A percentile compares a stretch with the other conserved stretches of the same genome.
These are phyloP conservation scores for Dictyostelium purpureum DNA, from an alignment of 78 protist genomes.

Conservation along the genomic window DNA sequence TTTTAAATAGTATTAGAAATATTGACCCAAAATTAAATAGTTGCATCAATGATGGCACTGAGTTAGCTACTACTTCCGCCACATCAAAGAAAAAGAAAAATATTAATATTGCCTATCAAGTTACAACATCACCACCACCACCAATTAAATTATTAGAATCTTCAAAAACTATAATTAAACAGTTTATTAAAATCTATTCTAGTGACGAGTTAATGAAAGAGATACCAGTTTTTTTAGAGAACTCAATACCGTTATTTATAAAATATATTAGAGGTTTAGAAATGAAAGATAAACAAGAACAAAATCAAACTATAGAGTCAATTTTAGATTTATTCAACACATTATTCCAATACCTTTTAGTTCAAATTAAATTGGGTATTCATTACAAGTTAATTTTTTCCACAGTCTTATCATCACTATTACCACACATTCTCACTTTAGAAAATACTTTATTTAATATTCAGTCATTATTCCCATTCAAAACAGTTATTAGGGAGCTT, in stretches of 20 bases:
- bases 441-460: not conserved
- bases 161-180: not conserved
- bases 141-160: not conserved
- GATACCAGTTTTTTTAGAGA: constrained; percentile 16
- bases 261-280: not conserved
- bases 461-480: not conserved
- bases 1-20: not conserved
- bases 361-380: constrained; percentile 12
- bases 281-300: not conserved
- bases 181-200: not conserved
- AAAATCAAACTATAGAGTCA: not conserved
- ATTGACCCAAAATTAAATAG: not conserved
- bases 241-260: not conserved
- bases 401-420: not conserved
- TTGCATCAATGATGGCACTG: too few relatives aligned
- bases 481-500: not conserved
- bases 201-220: constrained; percentile 26
- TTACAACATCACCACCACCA: constrained; percentile 50
- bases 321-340: not conserved
- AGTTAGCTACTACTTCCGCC: not conserved
- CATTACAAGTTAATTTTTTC: constrained; percentile 24
- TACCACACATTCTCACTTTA: constrained; percentile 18
- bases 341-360: not conserved
- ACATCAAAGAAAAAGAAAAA: constrained; percentile 29
- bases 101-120: constrained; percentile 19